Evolutionary conservation across 768 basidiomycete species (phyloP), one percentile per base, ranked within the genome.

Genomic region (Boletus eberwhitei): DNA sequence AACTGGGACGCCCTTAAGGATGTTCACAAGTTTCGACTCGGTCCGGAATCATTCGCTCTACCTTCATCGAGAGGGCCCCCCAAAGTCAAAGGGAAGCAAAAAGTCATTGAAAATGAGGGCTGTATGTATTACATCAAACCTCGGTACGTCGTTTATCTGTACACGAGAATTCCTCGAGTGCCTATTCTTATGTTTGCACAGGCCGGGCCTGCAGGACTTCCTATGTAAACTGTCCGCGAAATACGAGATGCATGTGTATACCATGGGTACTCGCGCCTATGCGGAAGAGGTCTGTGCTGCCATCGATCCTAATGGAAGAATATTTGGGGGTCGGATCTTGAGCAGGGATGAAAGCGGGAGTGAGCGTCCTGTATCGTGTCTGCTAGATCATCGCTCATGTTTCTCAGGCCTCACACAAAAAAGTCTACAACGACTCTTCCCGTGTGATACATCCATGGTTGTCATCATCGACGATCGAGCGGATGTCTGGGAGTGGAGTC

Each of bases 241-340:
- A 65, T 99, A 96, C 71, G 95, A 98, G 74, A 93, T 98, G 93
- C 97, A 98, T 70, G 95, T 99, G 44, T 99, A 99, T 73, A 99
- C 96, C 22, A 98, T 98, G 95, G 97, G 97, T 51, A 98, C 96
- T 24, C 85, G 97, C 42, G 88, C 93, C 42, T 99, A 98, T 72
- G 97, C 97, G 36, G 90, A 94, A 71, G 83, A 93, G 70, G 96
- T 98, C 19, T 97, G 94, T 71, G 83, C 87, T 44, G 88, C 92
- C 26, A 92, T 99, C 65, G 97, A 99, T 75, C 92, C 96, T 14
- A 84, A 87, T 48, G 85, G 85, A 5, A 85, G 78, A 70, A 77
- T 88, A 59, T 99, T 99, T 64, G 88, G 91, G 45, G 88, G 87
- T 37, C 82, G 97, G 49, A 80, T 99, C 39, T 72, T 99, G 42